phyloP scores from a whole-genome alignment of 2,329 filamentous ascomycete species.

The Verticillium albo-atrum region DNA sequence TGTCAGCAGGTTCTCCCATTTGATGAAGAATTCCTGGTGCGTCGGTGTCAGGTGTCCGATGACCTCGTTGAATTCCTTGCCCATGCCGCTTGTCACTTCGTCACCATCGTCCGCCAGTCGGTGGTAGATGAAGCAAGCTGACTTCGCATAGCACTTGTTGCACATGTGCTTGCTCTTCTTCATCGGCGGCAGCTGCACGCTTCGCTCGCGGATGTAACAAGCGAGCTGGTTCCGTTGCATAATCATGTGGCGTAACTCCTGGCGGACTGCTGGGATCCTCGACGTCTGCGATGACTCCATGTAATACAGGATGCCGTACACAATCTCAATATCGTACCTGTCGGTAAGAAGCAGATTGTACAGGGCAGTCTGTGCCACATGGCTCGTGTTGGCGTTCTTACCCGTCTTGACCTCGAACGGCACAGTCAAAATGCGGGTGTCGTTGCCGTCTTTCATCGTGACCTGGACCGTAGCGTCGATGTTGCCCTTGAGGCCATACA shows the following conservation, averaged over 20 bases:
- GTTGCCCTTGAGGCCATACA: conserved; percentile 95
- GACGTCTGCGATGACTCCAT: conserved; percentile 85
- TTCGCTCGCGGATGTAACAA: conserved; percentile 75
- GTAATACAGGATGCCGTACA: conserved; percentile 90
- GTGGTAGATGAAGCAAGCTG: conserved; percentile 89
- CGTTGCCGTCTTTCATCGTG: conserved; percentile 66
- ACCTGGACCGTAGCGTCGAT: conserved; percentile 96
- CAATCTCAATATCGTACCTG: conserved; percentile 88
- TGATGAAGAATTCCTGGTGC: conserved; percentile 82
- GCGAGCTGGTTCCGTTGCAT: conserved; percentile 91
- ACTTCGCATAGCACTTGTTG: conserved; percentile 84
- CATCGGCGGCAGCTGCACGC: conserved; percentile 78
- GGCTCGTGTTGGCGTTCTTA: conserved; percentile 72
- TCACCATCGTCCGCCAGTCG: conserved; percentile 82
- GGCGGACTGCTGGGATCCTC: conserved; percentile 77
- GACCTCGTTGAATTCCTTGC: conserved; percentile 75
- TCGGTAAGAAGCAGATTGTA: conserved; percentile 92
- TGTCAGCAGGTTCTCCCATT: conserved; percentile 90
- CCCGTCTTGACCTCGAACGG: conserved; percentile 97
- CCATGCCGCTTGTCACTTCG: conserved; percentile 75
- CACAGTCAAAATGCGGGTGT: conserved; percentile 68
- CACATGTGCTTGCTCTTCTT: conserved; percentile 78
- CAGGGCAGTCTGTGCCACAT: conserved; percentile 89
- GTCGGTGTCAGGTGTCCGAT: conserved; percentile 70
- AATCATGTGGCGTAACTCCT: conserved; percentile 93